Evolutionary conservation across 2,329 filamentous ascomycete genomes (phyloP).

Genomic region (Celoporthe dispersa): DNA sequence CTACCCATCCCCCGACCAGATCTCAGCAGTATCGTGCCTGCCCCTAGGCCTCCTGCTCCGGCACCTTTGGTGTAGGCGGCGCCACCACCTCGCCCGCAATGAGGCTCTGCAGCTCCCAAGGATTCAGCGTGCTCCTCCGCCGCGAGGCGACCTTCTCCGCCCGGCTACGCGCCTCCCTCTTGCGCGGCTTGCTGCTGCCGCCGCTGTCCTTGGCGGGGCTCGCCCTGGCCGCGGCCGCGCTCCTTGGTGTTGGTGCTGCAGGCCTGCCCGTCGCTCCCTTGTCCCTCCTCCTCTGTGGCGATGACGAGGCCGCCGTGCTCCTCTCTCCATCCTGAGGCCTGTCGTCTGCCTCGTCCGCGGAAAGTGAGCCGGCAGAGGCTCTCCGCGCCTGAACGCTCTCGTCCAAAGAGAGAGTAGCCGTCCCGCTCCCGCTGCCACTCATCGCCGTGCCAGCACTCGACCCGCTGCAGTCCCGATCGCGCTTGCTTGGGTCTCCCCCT

Average conservation of each 20-base stretch:
- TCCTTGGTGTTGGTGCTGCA: neutral
- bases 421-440: constrained; percentile 20
- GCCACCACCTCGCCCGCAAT: constrained; percentile 49
- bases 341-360: neutral
- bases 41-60: neutral
- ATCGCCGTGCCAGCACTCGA: constrained; percentile 10
- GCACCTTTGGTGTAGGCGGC: constrained; percentile 25
- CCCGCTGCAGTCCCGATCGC: constrained; percentile 13
- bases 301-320: constrained; percentile 9
- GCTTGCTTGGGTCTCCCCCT: constrained; percentile 27
- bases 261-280: neutral
- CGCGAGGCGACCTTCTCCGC: constrained; percentile 62
- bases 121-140: constrained; percentile 74
- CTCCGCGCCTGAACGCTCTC: constrained; percentile 22
- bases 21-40: neutral
- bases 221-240: neutral
- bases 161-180: constrained; percentile 51
- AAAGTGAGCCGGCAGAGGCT: neutral
- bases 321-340: neutral
- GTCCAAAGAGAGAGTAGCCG: constrained; percentile 17
- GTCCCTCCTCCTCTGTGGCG: constrained; percentile 13
- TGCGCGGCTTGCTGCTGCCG: constrained; percentile 33
- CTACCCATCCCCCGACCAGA: no score
- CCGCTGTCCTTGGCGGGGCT: neutral
- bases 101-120: constrained; percentile 73